Evolutionary conservation across 495 filamentous ascomycete genomes (phyloP), one percentile per base, ranked within the genome.

Genomic region (Penicillium silybi): DNA sequence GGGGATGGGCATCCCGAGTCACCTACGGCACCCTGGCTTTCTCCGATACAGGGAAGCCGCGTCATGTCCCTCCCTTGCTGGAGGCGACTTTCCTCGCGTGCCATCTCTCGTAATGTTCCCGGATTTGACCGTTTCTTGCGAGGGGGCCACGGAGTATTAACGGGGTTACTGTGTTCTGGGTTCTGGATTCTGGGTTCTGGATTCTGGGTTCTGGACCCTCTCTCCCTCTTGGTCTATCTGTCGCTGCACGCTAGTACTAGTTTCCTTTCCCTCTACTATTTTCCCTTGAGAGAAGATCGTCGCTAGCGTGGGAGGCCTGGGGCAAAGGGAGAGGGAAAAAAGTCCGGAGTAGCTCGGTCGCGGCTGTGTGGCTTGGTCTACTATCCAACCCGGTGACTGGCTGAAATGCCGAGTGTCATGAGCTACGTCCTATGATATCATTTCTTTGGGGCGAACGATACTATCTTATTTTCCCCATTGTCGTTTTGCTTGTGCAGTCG

Each of bases 31-130:
- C 9, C 29, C 1, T 3, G 22, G 22, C 29, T 11, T 13, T 0
- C 29, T 32, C 29, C 11, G 29, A 1, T 32, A 6, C 2, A 8
- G n/a, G 35, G n/a, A 48, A 35, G 48, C 52, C 52, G 52, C 57
- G 57, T 59, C 52, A 59, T 55, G 44, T 40, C 9, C 29, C 49
- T 59, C 57, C 57, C 57, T 59, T 59, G 57, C 57, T 54, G 52
- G 40, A n/a, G 26, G 42, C 34, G 43, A 47, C 18, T 50, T 37
- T 50, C 38, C 38, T 19, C 34, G 23, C n/a, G 27, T 19, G 39
- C 51, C 37, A 43, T 48, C 27, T 48, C 45, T 45, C 18, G 44
- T 41, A 38, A 48, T 26, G 35, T 35, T 53, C 16, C 45, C 20
- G 32, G 18, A 46, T 50, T 51, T 35, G 51, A 51, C 32, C 41